These are phyloP conservation scores for Halenospora varia DNA, from an alignment of 495 filamentous ascomycete genomes.

Conservation along the genomic window DNA sequence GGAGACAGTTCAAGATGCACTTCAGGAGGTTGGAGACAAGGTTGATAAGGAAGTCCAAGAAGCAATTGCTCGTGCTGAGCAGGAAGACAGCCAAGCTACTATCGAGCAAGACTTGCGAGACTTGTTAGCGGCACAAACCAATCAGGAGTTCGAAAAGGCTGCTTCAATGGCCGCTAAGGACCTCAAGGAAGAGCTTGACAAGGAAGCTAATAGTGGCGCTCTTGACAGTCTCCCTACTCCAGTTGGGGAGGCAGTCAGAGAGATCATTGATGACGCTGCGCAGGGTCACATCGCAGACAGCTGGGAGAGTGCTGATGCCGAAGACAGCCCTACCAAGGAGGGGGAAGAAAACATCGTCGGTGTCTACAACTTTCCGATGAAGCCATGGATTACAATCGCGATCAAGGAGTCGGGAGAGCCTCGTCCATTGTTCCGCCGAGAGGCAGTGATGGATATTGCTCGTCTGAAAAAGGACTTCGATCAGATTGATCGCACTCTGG, in stretches of 20 bases:
- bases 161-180: conserved; percentile 43
- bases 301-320: conserved; percentile 68
- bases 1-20: conserved; percentile 68
- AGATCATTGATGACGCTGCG: conserved; percentile 55
- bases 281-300: conserved; percentile 57
- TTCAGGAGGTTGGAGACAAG: conserved; percentile 62
- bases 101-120: conserved; percentile 41
- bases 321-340: conserved; percentile 66
- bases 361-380: conserved; percentile 94
- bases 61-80: conserved; percentile 54
- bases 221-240: conserved; percentile 45
- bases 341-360: conserved; percentile 56
- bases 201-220: conserved; percentile 45
- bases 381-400: conserved; percentile 83
- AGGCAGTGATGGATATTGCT: conserved; percentile 81
- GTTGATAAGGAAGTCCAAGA: conserved; percentile 67
- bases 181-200: conserved; percentile 53
- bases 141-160: conserved; percentile 41
- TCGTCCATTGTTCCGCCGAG: conserved; percentile 42
- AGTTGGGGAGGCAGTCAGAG: conserved; percentile 51
- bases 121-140: conserved; percentile 36
- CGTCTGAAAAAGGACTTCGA: conserved; percentile 96
- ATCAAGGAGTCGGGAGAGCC: conserved; percentile 40
- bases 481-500: conserved; percentile 89
- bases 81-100: conserved; percentile 42